Conservation (phyloP, 768 basidiomycete species). For the Hypholoma sublateritium region DNA sequence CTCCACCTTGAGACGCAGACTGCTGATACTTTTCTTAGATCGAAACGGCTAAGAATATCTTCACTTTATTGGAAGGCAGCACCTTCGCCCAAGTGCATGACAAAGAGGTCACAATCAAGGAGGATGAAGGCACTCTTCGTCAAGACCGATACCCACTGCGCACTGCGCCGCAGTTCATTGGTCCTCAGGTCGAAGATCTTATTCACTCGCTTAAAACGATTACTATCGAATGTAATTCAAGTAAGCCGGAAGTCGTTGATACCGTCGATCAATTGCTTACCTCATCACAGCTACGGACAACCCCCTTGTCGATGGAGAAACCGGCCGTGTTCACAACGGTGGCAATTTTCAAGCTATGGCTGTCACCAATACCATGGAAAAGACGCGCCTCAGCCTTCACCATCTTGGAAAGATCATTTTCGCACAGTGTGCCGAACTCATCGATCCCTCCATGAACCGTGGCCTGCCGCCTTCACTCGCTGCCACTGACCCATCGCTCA, state of each 20-base stretch:
- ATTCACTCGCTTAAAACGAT: constrained; percentile 62
- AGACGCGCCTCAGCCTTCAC: constrained; percentile 71
- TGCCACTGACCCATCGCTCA: constrained; percentile 75
- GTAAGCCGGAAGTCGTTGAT: constrained; percentile 37
- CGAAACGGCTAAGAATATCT: constrained; percentile 69
- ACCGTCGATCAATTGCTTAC: not conserved
- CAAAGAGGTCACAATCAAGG: constrained; percentile 67
- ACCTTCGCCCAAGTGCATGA: constrained; percentile 68
- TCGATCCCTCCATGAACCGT: constrained; percentile 77
- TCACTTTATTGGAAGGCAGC: constrained; percentile 67
- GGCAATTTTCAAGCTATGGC: constrained; percentile 92
- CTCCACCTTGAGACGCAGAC: not conserved
- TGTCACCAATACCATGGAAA: constrained; percentile 86
- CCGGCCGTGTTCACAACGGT: constrained; percentile 70
- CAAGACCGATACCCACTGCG: constrained; percentile 81
- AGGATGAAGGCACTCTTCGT: constrained; percentile 72
- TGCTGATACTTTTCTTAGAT: constrained; percentile 36
- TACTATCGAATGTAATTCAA: constrained; percentile 79
- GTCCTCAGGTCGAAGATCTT: constrained; percentile 83
- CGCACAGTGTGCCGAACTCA: constrained; percentile 65
- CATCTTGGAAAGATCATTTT: constrained; percentile 73
- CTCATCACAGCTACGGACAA: constrained; percentile 73
- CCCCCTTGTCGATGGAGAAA: constrained; percentile 72
- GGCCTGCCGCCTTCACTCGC: constrained; percentile 81
- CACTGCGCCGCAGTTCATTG: constrained; percentile 82